Conservation (phyloP, 1,284 basidiomycete species). For the Ustilago curta region DNA sequence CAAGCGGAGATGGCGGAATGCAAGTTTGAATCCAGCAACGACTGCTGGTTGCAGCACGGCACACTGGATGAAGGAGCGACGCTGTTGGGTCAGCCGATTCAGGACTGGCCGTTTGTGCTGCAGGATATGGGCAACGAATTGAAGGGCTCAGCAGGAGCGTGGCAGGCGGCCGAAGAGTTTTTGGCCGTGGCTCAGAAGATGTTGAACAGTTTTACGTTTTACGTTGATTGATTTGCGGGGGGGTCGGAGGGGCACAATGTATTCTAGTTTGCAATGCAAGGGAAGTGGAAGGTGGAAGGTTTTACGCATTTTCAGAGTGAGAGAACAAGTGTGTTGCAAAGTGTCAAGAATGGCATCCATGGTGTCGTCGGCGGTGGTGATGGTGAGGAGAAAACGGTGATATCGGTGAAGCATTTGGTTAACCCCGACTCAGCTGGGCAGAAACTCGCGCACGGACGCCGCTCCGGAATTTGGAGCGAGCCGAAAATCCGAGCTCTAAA, state of each 20-base stretch:
- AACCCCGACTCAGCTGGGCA: no score
- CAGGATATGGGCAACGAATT: constrained; percentile 50
- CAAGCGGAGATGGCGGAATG: constrained; percentile 5
- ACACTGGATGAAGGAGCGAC: constrained; percentile 37
- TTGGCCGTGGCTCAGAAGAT: constrained; percentile 35
- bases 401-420: no score
- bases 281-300: no score
- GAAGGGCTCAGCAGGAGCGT: constrained; percentile 29
- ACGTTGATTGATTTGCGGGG: constrained; percentile 20
- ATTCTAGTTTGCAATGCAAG: neutral
- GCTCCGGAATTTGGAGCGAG: no score
- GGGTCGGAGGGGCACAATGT: neutral
- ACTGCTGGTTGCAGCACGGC: constrained; percentile 49
- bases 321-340: no score
- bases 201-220: constrained; percentile 38
- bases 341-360: no score
- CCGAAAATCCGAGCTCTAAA: no score
- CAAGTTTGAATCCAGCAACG: constrained; percentile 19
- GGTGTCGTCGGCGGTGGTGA: no score
- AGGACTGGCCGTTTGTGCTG: constrained; percentile 49
- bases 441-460: no score
- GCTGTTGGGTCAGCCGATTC: constrained; percentile 39
- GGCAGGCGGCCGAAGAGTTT: constrained; percentile 44
- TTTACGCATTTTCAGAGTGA: neutral
- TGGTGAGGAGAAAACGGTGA: no score